Evolutionary conservation across 306 rosid genomes (phyloP), one percentile per base, ranked within the genome.

Genomic region (Hippophae gyantsensis): DNA sequence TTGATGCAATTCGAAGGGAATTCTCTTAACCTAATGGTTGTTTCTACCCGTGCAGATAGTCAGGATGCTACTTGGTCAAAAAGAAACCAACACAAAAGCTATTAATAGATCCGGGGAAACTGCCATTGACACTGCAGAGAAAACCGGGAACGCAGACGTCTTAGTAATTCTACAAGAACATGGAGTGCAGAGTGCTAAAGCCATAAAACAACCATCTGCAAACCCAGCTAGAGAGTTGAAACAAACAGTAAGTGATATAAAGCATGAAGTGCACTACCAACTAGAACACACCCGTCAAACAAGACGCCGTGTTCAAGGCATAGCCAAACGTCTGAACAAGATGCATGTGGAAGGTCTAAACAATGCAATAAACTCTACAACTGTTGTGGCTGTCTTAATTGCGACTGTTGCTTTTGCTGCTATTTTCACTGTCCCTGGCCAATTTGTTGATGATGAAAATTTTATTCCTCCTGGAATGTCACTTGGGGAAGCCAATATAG

Each of bases 401-500:
- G 99, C 97, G 65, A 93, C 99, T 0, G 99, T 93, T 1, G 96
- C 99, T 1, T 93, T 93, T 60, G 99, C 99, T 1, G 99, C 97
- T 44, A 86, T 93, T 6, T 93, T 82, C 80, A 84, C 92, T 0
- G 89, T 93, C 73, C 99, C 99, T 0, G 99, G 99, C 13, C 97
- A 93, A 49, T 93, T 81, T 25, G 89, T 74, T 0, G 95, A 93
- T 56, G 79, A 88, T 61, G 82, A 95, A 6, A 0, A 40, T 0
- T 5, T 78, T 8, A 13, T 88, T 47, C 79, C 95, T 12, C 54
- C 63, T 0, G 99, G 95, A 41, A 61, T 53, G 61, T 49, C 88
- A 0, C 87, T 86, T 2, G 99, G 99, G 8, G 97, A 93, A 75
- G 99, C 99, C 27, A 86, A 82, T 38, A 89, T 93, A 54, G 90